These are phyloP conservation scores for Trichosporon asahii DNA, from an alignment of 1,284 basidiomycete genomes.

Conservation along the genomic window DNA sequence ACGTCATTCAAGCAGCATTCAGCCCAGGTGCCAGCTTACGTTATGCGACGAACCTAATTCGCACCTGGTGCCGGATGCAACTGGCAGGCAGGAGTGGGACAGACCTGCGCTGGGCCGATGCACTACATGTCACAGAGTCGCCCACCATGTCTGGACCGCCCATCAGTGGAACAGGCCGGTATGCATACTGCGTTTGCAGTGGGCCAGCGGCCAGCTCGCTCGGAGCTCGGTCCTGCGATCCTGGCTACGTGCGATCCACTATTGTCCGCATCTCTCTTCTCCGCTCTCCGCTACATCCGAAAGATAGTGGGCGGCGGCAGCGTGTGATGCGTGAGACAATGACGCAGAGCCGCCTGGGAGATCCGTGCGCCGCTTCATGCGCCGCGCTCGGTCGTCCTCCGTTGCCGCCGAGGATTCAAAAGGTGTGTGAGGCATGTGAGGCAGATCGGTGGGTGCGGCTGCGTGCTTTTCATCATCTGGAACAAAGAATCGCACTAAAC, in stretches of 20 bases:
- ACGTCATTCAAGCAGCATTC: background rate
- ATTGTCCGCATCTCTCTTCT: too few relatives aligned
- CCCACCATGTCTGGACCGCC: background rate
- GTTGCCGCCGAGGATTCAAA: background rate
- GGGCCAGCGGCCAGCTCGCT: background rate
- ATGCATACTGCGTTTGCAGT: background rate
- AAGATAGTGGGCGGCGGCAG: background rate
- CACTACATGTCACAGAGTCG: background rate
- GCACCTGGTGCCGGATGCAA: conserved; percentile 2
- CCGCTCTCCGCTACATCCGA: too few relatives aligned
- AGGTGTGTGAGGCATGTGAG: background rate
- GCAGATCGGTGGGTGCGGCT: background rate
- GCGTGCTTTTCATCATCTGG: background rate
- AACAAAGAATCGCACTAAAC: background rate
- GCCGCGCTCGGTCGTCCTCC: too few relatives aligned
- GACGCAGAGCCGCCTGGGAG: background rate
- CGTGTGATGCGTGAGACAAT: background rate
- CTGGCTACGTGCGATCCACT: background rate
- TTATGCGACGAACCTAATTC: conserved; percentile 2
- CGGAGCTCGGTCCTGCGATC: background rate
- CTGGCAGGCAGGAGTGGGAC: background rate
- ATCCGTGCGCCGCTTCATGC: background rate
- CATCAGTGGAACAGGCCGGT: background rate
- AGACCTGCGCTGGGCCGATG: background rate
- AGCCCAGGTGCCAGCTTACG: background rate